These are phyloP conservation scores for Claviceps maximensis DNA, from an alignment of 2,329 filamentous ascomycete genomes.

Conservation along the genomic window DNA sequence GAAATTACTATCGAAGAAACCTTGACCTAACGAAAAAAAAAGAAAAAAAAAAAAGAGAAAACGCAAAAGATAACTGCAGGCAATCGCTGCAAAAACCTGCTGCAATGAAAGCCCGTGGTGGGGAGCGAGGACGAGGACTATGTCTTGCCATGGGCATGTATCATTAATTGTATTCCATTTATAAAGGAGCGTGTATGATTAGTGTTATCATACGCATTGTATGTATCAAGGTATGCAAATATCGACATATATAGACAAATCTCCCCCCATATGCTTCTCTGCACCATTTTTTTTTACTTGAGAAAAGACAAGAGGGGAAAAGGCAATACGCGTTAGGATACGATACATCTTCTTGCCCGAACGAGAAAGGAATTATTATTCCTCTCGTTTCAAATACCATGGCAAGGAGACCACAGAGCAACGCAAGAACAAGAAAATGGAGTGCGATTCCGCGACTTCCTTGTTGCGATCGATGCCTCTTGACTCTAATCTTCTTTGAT, in stretches of 20 bases:
- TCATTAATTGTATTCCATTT: not conserved
- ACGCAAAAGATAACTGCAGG: not conserved
- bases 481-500: not conserved
- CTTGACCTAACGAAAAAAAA: not conserved
- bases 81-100: not conserved
- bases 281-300: not conserved
- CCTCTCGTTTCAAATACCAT: conserved; percentile 18
- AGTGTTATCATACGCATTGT: not conserved
- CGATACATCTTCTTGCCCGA: conserved; percentile 47
- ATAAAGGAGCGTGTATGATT: not conserved
- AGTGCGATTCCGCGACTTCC: conserved; percentile 1
- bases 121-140: not conserved
- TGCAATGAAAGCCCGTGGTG: not conserved
- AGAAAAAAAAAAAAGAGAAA: not conserved
- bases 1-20: not conserved
- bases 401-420: conserved; percentile 46
- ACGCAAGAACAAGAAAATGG: conserved; percentile 40
- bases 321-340: conserved; percentile 41
- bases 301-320: not conserved
- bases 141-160: not conserved
- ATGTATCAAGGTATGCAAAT: not conserved
- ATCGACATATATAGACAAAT: not conserved
- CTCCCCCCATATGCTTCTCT: not conserved
- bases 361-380: not conserved
- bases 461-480: not conserved